These are phyloP conservation scores for Austroboletus niveus DNA, from an alignment of 1,284 basidiomycete genomes.

Conservation along the genomic window DNA sequence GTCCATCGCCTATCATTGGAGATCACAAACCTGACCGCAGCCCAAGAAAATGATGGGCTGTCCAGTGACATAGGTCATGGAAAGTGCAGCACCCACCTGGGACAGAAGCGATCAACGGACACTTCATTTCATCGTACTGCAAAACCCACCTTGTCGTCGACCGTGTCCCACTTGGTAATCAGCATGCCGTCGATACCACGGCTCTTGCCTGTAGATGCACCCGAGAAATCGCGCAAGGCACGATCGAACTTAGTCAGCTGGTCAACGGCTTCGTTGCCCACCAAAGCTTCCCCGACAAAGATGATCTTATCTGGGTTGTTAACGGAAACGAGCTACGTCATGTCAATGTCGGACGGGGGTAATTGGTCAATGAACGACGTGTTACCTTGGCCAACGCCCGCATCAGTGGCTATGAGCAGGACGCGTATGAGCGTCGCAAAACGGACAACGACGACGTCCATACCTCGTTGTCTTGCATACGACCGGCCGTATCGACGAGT, in stretches of 20 bases:
- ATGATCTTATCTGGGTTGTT: slow-evolving; percentile 96
- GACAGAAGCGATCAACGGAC: background rate
- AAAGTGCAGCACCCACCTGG: slow-evolving; percentile 91
- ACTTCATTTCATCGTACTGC: background rate
- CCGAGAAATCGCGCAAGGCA: slow-evolving; percentile 84
- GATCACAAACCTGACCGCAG: slow-evolving; percentile 78
- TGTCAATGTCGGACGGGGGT: background rate
- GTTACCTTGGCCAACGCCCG: slow-evolving; percentile 91
- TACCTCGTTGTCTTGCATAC: slow-evolving; percentile 98
- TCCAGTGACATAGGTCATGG: slow-evolving; percentile 97
- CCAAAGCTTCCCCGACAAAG: slow-evolving; percentile 94
- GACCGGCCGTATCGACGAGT: slow-evolving; percentile 94
- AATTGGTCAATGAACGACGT: background rate
- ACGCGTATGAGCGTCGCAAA: background rate
- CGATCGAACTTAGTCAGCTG: slow-evolving; percentile 94
- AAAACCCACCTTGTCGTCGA: slow-evolving; percentile 77
- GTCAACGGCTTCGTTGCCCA: slow-evolving; percentile 96
- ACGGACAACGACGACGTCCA: slow-evolving; percentile 15
- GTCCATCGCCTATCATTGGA: slow-evolving; percentile 1
- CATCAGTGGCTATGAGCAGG: slow-evolving; percentile 75
- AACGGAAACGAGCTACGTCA: slow-evolving; percentile 75
- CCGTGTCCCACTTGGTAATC: slow-evolving; percentile 97
- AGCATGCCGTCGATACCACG: slow-evolving; percentile 96
- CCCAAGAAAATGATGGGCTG: slow-evolving; percentile 97
- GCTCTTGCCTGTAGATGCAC: slow-evolving; percentile 62